Percentiles rank a stretch among this genome's conserved stretches.
phyloP scores from a whole-genome alignment of 345 rosid species.

The Aurinia saxatilis region DNA sequence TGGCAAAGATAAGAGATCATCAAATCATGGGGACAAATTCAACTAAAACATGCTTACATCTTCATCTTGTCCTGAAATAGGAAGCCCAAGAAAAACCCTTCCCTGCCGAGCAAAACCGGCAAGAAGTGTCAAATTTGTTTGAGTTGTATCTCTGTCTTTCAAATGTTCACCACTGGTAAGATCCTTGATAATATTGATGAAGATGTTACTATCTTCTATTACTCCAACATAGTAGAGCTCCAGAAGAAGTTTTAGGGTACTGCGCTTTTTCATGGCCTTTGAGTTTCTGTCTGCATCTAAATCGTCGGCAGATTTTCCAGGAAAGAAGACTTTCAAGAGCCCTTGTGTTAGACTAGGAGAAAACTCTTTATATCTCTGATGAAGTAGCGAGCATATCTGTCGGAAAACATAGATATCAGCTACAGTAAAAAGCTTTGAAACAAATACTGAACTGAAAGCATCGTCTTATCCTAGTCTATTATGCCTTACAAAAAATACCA shows the following conservation, averaged over 20 bases:
- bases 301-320: slow-evolving; percentile 91
- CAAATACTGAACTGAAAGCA: neutral
- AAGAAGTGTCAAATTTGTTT: slow-evolving; percentile 84
- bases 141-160: slow-evolving; percentile 91
- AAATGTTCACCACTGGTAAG: slow-evolving; percentile 70
- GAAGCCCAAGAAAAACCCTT: slow-evolving; percentile 82
- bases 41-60: slow-evolving; percentile 48
- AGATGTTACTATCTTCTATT: slow-evolving; percentile 67
- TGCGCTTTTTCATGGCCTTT: slow-evolving; percentile 94
- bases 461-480: neutral
- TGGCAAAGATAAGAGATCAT: neutral
- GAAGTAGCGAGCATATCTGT: slow-evolving; percentile 95
- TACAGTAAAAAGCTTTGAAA: neutral
- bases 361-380: slow-evolving; percentile 94
- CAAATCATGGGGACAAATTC: neutral
- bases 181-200: slow-evolving; percentile 80
- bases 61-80: slow-evolving; percentile 87
- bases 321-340: slow-evolving; percentile 80
- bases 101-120: slow-evolving; percentile 98
- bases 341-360: slow-evolving; percentile 84
- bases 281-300: slow-evolving; percentile 73
- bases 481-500: neutral
- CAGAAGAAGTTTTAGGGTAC: slow-evolving; percentile 82
- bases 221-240: slow-evolving; percentile 96
- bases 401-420: slow-evolving; percentile 23